These are phyloP conservation scores for Peronosclerospora sorghi DNA, from an alignment of 352 stramenopile species.

Conservation along the genomic window DNA sequence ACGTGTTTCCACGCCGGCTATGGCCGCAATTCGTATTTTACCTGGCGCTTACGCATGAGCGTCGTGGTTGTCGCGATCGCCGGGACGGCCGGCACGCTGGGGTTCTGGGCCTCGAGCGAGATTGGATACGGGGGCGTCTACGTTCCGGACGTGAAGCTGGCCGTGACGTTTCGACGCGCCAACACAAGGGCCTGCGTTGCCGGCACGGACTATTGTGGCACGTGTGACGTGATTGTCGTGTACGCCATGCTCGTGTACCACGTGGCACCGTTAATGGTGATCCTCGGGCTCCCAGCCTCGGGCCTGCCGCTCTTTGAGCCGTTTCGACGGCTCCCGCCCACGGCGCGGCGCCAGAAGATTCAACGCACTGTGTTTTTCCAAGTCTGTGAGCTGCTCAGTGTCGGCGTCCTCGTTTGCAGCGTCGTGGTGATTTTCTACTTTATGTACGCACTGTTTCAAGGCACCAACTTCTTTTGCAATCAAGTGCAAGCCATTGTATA, in stretches of 20 bases:
- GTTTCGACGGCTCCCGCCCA: constrained; percentile 23
- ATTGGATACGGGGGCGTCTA: constrained; percentile 38
- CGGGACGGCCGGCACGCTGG: constrained; percentile 28
- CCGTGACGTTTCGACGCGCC: constrained; percentile 35
- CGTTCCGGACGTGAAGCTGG: constrained; percentile 26
- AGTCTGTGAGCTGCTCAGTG: constrained; percentile 38
- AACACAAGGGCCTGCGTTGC: constrained; percentile 15
- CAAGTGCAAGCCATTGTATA: constrained; percentile 28
- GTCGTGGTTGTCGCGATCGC: constrained; percentile 34
- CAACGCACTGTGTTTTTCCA: constrained; percentile 68
- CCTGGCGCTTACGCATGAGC: constrained; percentile 37
- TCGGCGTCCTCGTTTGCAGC: constrained; percentile 32
- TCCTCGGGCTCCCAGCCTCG: constrained; percentile 57
- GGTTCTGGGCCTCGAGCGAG: constrained; percentile 29
- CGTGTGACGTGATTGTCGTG: constrained; percentile 48
- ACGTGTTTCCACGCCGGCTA: no score
- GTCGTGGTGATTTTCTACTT: constrained; percentile 24
- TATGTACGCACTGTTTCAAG: constrained; percentile 10
- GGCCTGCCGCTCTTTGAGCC: constrained; percentile 55
- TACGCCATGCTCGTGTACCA: constrained; percentile 69
- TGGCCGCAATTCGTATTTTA: constrained; percentile 75
- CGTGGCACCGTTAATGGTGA: constrained; percentile 36
- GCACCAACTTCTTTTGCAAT: background rate
- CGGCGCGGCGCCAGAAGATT: constrained; percentile 38
- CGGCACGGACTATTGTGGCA: constrained; percentile 27